These are phyloP conservation scores for Ophidiomyces ophidiicola DNA, from an alignment of 2,329 filamentous ascomycete genomes.

Conservation along the genomic window DNA sequence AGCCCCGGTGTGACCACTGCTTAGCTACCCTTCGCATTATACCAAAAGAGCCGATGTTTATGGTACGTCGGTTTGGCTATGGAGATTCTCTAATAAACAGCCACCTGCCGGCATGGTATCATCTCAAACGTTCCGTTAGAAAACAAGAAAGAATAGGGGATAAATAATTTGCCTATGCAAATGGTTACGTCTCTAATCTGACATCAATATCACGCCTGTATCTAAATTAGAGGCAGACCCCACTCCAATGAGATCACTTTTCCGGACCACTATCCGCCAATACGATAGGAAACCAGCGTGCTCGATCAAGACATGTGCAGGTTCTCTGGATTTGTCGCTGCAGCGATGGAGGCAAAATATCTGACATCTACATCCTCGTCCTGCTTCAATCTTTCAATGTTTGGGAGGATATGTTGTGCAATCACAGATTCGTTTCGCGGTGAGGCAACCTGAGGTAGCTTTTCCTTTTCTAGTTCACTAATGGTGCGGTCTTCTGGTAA, in stretches of 20 bases:
- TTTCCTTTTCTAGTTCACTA: conserved; percentile 70
- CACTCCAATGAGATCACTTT: conserved; percentile 2
- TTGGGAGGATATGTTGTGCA: conserved; percentile 73
- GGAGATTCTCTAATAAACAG: too few relatives aligned
- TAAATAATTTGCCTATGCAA: conserved; percentile 8
- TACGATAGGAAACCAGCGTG: background rate
- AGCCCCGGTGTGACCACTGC: too few relatives aligned
- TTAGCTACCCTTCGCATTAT: too few relatives aligned
- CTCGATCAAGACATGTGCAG: conserved; percentile 41
- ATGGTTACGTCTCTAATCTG: conserved; percentile 12
- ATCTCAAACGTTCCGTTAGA: too few relatives aligned
- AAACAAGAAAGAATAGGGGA: background rate
- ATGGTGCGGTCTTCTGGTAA: conserved; percentile 82
- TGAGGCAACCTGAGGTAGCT: conserved; percentile 44
- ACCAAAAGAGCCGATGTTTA: too few relatives aligned
- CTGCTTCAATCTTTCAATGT: conserved; percentile 87
- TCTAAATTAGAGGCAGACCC: conserved; percentile 3
- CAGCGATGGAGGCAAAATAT: conserved; percentile 90
- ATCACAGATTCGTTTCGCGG: conserved; percentile 67
- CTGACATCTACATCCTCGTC: conserved; percentile 97
- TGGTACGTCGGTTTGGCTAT: too few relatives aligned
- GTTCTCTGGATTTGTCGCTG: conserved; percentile 43
- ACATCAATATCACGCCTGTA: conserved; percentile 5
- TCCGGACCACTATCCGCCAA: conserved; percentile 1
- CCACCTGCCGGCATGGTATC: too few relatives aligned